These are phyloP conservation scores for Lentinula sp. DNA, from an alignment of 768 basidiomycete genomes.

Conservation along the genomic window DNA sequence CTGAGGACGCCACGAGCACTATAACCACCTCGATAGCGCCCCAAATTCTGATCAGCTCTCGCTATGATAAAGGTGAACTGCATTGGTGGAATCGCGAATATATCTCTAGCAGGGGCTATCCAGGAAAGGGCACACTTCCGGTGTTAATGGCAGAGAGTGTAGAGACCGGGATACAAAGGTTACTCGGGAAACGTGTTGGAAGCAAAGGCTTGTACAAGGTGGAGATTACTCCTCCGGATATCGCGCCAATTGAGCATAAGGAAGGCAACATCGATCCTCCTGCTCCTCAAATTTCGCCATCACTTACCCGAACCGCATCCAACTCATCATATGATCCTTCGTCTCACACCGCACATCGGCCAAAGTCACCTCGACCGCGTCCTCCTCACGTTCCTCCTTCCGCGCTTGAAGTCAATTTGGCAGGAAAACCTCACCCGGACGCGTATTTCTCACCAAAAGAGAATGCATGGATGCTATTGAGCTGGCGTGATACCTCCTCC, in stretches of 20 bases:
- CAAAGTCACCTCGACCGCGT: slow-evolving; percentile 5
- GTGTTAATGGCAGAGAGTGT: slow-evolving; percentile 54
- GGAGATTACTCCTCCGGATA: slow-evolving; percentile 47
- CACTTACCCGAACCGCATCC: slow-evolving; percentile 15
- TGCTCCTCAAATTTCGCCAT: slow-evolving; percentile 3
- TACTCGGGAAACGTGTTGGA: slow-evolving; percentile 23
- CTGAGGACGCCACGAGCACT: not conserved
- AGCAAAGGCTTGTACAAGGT: slow-evolving; percentile 60
- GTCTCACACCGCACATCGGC: slow-evolving; percentile 5
- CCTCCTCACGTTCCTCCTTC: slow-evolving; percentile 17
- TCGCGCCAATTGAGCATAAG: slow-evolving; percentile 14
- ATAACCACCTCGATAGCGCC: not conserved
- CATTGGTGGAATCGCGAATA: not conserved
- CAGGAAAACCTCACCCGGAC: slow-evolving; percentile 75
- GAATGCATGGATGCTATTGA: slow-evolving; percentile 76
- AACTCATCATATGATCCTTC: slow-evolving; percentile 19
- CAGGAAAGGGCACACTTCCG: not conserved
- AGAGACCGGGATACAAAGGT: not conserved
- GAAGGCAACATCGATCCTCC: not conserved
- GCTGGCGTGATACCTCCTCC: slow-evolving; percentile 59
- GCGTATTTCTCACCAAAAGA: slow-evolving; percentile 81
- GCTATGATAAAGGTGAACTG: not conserved
- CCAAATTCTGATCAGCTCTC: not conserved
- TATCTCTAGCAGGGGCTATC: not conserved
- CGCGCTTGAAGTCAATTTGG: slow-evolving; percentile 38